Conservation (phyloP, 345 rosid genomes). For the Populus ilicifolia region DNA sequence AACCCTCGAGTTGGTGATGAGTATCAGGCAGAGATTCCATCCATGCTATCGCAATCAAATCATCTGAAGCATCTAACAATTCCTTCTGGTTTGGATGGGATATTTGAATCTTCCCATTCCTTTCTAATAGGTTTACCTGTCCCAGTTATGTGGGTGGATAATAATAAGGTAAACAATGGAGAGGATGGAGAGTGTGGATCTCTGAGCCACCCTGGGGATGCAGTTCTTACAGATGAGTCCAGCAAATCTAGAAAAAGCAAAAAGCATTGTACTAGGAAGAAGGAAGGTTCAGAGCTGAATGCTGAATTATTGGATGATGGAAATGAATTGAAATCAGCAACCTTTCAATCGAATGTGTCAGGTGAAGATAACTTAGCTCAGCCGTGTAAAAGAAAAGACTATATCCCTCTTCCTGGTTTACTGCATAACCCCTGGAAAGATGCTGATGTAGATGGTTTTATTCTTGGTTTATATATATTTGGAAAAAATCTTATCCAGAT, state of each 20-base stretch:
- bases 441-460: conserved; percentile 42
- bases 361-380: conserved; percentile 13
- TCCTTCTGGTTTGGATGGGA: conserved; percentile 37
- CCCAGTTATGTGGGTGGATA: conserved; percentile 40
- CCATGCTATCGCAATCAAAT: conserved; percentile 45
- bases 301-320: conserved; percentile 18
- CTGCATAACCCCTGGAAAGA: conserved; percentile 39
- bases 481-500: conserved; percentile 51
- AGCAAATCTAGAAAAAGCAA: conserved; percentile 34
- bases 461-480: conserved; percentile 59
- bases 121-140: conserved; percentile 53
- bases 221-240: conserved; percentile 30
- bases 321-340: conserved; percentile 31
- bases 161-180: conserved; percentile 4
- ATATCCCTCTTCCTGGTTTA: conserved; percentile 35
- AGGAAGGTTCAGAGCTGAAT: conserved; percentile 22
- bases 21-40: conserved; percentile 61
- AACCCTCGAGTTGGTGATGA: conserved; percentile 62
- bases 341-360: conserved; percentile 19
- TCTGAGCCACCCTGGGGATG: conserved; percentile 14
- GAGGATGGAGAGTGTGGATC: conserved; percentile 17
- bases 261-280: conserved; percentile 32
- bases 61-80: conserved; percentile 30
- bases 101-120: conserved; percentile 26
- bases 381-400: conserved; percentile 3